phyloP scores from a whole-genome alignment of 495 filamentous ascomycete genomes.

The Podospora didyma region DNA sequence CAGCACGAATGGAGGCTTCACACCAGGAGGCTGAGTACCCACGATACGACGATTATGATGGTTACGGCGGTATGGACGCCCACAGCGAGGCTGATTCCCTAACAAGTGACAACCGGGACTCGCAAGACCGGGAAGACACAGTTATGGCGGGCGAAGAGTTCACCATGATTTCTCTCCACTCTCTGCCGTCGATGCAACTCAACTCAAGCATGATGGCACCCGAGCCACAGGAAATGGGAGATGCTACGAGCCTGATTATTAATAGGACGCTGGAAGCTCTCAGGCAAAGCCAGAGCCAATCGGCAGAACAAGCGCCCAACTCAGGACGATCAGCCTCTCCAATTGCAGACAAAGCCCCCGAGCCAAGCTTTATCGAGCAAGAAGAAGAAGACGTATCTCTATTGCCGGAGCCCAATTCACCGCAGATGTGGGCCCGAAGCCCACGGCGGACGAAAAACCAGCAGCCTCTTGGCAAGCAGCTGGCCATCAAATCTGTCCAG shows the following conservation, averaged over 20 bases:
- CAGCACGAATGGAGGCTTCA: neutral
- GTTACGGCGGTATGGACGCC: slow-evolving; percentile 16
- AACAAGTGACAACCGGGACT: slow-evolving; percentile 3
- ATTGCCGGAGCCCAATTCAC: slow-evolving; percentile 10
- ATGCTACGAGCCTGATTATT: slow-evolving; percentile 42
- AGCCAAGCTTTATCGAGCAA: neutral
- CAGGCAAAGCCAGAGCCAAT: slow-evolving; percentile 29
- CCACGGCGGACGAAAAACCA: slow-evolving; percentile 16
- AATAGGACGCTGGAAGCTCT: slow-evolving; percentile 39
- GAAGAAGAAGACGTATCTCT: slow-evolving; percentile 4
- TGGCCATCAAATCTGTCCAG: slow-evolving; percentile 21
- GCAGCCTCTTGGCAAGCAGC: slow-evolving; percentile 19
- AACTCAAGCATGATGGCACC: slow-evolving; percentile 28
- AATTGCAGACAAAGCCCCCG: slow-evolving; percentile 6
- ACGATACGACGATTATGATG: slow-evolving; percentile 14
- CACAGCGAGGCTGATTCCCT: slow-evolving; percentile 23
- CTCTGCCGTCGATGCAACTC: slow-evolving; percentile 39
- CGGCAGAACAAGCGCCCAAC: neutral
- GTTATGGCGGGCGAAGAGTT: slow-evolving; percentile 44
- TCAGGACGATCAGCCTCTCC: slow-evolving; percentile 2
- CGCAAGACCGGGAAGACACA: slow-evolving; percentile 30
- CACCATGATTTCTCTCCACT: slow-evolving; percentile 46
- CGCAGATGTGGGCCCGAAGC: slow-evolving; percentile 11
- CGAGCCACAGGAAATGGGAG: slow-evolving; percentile 34
- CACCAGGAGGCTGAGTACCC: slow-evolving; percentile 13